Base-by-base conservation (phyloP, 2,329 filamentous ascomycete genomes). In the Aspergillus awamori region DNA sequence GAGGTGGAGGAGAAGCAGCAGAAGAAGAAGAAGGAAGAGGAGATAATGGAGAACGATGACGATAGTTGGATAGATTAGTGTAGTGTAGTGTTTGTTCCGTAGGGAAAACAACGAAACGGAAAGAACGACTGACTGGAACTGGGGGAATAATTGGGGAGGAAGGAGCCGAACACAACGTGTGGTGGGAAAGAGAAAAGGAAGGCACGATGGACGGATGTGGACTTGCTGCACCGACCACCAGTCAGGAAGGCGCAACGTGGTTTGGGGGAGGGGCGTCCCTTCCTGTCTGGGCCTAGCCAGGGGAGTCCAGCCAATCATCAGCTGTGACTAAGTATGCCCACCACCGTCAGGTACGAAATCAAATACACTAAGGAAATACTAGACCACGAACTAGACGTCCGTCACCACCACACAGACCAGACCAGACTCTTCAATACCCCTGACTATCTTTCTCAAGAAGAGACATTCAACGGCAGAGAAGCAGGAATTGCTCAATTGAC, bases 271-370 rank as follows among this genome's bases (percentile, higher is more conserved):
- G 38, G 36, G 45, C 26, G 4, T 8, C 53, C 58, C 60, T 28
- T 2, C 57, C 24, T 10, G 2, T 58, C 55, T n/a, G 3, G 49
- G 58, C 20, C 51, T 67, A 67, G 65, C 60, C 65, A 67, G 65
- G 65, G 65, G 63, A 36, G 11, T 15, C 56, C 13, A 30, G 24
- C 11, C 33, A 13, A 30, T 30, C 33, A 36, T 0, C 13, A 36
- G 33, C 11, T 4, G 13, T 11, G 33, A 30, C 11, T 36, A 36
- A 36, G 33, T 36, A 36, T 36, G 33, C 28, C 49, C 28, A 30
- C 51, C 51, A 53, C 30, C 20, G 30, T 39, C 30, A 38, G 51
- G 51, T 53, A 22, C 36, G 17, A 26, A 28, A 51, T 15, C 45
- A 30, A 11, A 55, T 33, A 13, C 36, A 30, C 13, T 30, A 41